A percentile compares a stretch with the other conserved stretches of the same genome.
phyloP scores from a whole-genome alignment of 345 rosid genomes.

The Brassica cretica region DNA sequence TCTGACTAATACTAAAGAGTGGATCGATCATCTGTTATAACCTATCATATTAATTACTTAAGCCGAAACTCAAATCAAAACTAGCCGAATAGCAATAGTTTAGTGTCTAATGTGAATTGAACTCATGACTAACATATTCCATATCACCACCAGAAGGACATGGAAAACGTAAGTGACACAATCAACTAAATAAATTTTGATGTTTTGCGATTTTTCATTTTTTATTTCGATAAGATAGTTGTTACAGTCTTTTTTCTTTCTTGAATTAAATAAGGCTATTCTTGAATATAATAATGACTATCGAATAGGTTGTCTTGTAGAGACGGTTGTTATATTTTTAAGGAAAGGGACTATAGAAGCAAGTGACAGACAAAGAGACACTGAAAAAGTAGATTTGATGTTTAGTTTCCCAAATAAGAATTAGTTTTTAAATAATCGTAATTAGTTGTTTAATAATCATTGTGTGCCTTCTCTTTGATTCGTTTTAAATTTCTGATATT shows the following conservation, averaged over 20 bases:
- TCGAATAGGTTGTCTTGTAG: not conserved
- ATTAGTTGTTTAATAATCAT: not conserved
- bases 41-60: too few species aligned
- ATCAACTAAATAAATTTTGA: not conserved
- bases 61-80: too few species aligned
- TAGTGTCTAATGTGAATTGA: too few species aligned
- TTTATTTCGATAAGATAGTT: not conserved
- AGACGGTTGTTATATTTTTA: not conserved
- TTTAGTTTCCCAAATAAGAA: slow-evolving; percentile 22
- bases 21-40: too few species aligned
- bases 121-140: too few species aligned
- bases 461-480: slow-evolving; percentile 3
- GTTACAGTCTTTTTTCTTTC: not conserved
- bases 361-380: slow-evolving; percentile 19
- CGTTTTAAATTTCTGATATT: not conserved
- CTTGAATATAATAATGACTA: not conserved
- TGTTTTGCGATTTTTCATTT: not conserved
- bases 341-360: not conserved
- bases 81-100: too few species aligned
- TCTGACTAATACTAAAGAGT: too few species aligned
- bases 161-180: not conserved
- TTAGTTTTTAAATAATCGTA: not conserved
- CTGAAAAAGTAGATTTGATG: slow-evolving; percentile 23
- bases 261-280: not conserved
- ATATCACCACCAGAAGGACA: not conserved